Conservation (phyloP, 257 asterid species). For the Euphrasia confusa region DNA sequence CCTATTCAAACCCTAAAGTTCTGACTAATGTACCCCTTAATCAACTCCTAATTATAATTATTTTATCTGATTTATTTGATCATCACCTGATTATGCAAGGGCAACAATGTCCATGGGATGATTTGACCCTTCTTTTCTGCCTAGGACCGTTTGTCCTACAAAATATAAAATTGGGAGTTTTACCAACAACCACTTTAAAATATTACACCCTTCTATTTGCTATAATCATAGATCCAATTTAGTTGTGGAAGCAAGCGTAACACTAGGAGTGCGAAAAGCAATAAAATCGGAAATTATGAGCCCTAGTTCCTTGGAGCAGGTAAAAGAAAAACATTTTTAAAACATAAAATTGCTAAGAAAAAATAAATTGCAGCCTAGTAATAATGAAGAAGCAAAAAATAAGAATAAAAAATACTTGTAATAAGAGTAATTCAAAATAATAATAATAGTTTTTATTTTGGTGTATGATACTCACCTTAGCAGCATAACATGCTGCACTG, state of each 20-base stretch:
- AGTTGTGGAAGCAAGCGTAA: background rate
- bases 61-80: too few relatives aligned
- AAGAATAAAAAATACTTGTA: background rate
- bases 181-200: background rate
- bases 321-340: background rate
- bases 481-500: conserved; percentile 84
- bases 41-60: too few relatives aligned
- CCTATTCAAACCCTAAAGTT: too few relatives aligned
- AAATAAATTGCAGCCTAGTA: background rate
- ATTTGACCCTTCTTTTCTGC: too few relatives aligned
- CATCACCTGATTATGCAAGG: too few relatives aligned
- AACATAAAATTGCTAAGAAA: background rate
- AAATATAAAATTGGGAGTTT: too few relatives aligned
- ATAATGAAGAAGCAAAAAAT: background rate
- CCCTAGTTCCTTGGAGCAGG: background rate
- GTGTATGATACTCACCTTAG: conserved; percentile 54
- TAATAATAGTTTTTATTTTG: background rate
- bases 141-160: too few relatives aligned
- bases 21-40: too few relatives aligned
- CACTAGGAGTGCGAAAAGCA: background rate
- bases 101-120: too few relatives aligned
- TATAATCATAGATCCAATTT: background rate
- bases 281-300: background rate
- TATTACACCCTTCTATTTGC: background rate
- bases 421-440: background rate